Evolutionary conservation across 2,329 filamentous ascomycete genomes (phyloP), one percentile per base, ranked within the genome.

Genomic region (Cladophialophora carrionii): DNA sequence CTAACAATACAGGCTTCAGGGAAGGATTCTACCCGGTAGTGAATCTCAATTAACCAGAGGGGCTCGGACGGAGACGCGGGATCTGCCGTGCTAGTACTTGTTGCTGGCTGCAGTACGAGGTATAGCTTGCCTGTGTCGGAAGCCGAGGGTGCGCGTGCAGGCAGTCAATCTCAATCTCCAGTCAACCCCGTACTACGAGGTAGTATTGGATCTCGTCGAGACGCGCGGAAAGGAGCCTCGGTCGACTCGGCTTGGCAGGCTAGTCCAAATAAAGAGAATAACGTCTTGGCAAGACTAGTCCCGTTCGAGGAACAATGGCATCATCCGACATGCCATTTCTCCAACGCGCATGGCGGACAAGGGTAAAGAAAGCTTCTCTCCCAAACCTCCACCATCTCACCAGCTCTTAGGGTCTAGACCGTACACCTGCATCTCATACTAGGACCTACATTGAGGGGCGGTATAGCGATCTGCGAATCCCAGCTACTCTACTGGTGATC

Each of bases 151-250:
- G n/a, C n/a, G n/a, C n/a, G n/a, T n/a, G n/a, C n/a, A n/a, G n/a
- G n/a, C n/a, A n/a, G n/a, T n/a, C n/a, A n/a, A n/a, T n/a, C n/a
- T n/a, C n/a, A n/a, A n/a, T n/a, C n/a, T n/a, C n/a, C n/a, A n/a
- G n/a, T n/a, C n/a, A n/a, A n/a, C n/a, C n/a, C n/a, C n/a, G n/a
- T n/a, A n/a, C n/a, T n/a, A n/a, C n/a, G n/a, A n/a, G n/a, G n/a
- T n/a, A n/a, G n/a, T n/a, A n/a, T n/a, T n/a, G n/a, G n/a, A n/a
- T n/a, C n/a, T n/a, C n/a, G n/a, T n/a, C n/a, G 32, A 26, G n/a
- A 22, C 31, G 32, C 29, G 29, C 57, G 48, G 57, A 60, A 52
- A 10, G 17, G n/a, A 60, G 57, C 57, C 57, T 60, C 57, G 57
- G 57, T 49, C 48, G 17, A 20, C 17, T 31, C 10, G 1, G 17